These are phyloP conservation scores for Asterochloris erici DNA, from an alignment of 139 green algal species.

Conservation along the genomic window DNA sequence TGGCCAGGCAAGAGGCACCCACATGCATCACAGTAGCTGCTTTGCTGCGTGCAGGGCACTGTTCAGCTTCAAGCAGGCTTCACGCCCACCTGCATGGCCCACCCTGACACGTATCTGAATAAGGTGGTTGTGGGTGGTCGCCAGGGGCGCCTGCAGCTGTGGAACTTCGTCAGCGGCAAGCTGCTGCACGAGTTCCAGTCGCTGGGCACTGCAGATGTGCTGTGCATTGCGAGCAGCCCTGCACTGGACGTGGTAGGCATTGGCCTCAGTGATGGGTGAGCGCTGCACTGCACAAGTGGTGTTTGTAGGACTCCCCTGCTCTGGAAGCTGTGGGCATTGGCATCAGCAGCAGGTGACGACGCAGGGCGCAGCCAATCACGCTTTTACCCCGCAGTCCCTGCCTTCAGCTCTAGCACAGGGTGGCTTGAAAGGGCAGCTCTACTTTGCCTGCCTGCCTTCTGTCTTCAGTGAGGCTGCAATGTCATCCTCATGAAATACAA, in stretches of 20 bases:
- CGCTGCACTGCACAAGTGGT: no score
- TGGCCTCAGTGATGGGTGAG: constrained; percentile 81
- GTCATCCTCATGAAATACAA: no score
- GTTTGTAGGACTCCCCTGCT: no score
- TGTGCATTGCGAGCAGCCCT: constrained; percentile 67
- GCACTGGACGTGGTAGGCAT: constrained; percentile 92
- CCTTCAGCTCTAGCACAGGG: no score
- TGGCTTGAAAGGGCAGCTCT: no score
- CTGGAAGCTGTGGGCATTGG: no score
- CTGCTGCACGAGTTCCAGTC: constrained; percentile 76
- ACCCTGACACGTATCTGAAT: constrained; percentile 98
- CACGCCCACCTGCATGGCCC: constrained; percentile 77
- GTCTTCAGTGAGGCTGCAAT: no score
- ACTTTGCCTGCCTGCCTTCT: no score
- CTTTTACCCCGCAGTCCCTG: no score
- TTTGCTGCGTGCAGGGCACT: constrained; percentile 3
- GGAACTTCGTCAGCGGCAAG: constrained; percentile 76
- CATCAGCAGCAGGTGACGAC: no score
- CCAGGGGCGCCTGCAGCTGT: constrained; percentile 81
- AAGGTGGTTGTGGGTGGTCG: constrained; percentile 82
- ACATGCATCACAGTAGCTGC: neutral
- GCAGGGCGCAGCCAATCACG: no score
- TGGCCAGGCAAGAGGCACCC: neutral
- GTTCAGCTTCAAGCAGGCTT: constrained; percentile 50
- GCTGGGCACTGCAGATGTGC: constrained; percentile 33